A percentile compares a stretch with the other conserved stretches of the same genome.
Conservation (phyloP, 495 filamentous ascomycete species). For the Articulospora tetracladia region DNA sequence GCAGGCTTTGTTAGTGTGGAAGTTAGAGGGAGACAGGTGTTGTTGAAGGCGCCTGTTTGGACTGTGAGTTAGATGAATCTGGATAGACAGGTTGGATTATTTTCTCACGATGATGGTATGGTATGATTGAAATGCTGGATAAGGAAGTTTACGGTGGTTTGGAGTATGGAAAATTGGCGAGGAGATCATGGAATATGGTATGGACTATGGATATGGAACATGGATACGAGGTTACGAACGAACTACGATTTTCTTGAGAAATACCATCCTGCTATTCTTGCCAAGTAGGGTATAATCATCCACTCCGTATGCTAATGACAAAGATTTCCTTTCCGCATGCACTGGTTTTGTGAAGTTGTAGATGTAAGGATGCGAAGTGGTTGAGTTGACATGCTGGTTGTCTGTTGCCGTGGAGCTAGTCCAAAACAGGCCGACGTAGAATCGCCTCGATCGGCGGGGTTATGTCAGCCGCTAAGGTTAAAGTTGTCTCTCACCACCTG, state of each 20-base stretch:
- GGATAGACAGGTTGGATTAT: background rate
- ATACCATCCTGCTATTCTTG: background rate
- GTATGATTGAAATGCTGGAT: background rate
- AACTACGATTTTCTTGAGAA: background rate
- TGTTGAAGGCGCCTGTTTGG: constrained; percentile 93
- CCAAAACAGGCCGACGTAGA: too few species aligned
- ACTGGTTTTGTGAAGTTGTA: too few species aligned
- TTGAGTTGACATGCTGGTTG: too few species aligned
- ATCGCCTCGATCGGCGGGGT: too few species aligned
- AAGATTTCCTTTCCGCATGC: too few species aligned
- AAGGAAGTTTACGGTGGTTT: background rate
- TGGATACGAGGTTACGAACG: constrained; percentile 1
- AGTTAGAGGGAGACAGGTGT: constrained; percentile 75
- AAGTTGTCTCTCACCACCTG: too few species aligned
- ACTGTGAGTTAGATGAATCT: constrained; percentile 20
- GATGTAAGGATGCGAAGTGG: too few species aligned
- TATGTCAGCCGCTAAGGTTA: too few species aligned
- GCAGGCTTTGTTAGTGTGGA: constrained; percentile 83
- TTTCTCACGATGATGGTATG: background rate
- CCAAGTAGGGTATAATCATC: too few species aligned
- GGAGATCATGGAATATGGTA: background rate
- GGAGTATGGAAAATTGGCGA: constrained; percentile 2
- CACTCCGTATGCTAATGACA: too few species aligned
- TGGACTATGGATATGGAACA: background rate
- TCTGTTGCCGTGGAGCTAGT: too few species aligned